A percentile compares a stretch with the other conserved stretches of the same genome.
Conservation (phyloP, 225 moss, liverwort and hornwort species). For the Marchantia paleacea region DNA sequence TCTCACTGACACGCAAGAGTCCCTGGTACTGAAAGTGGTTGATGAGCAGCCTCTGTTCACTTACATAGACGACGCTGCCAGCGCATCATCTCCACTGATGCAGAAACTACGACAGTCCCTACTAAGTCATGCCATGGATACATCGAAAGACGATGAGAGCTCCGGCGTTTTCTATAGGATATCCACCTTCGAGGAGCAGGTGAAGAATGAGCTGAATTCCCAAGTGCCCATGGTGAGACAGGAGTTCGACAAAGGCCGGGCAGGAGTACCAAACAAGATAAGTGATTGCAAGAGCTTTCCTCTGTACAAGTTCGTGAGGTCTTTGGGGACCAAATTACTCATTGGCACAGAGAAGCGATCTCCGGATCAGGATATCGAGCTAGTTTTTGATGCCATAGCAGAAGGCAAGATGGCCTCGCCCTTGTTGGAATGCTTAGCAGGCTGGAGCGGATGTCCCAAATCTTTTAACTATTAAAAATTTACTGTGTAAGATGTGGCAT, state of each 20-base stretch:
- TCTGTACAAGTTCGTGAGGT: conserved; percentile 34
- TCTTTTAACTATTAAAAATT: too few species aligned
- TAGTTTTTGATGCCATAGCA: conserved; percentile 37
- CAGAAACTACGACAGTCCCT: conserved; percentile 14
- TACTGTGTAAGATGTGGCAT: too few species aligned
- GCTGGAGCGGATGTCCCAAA: too few species aligned
- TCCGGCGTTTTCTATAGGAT: conserved; percentile 6
- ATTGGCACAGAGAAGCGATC: conserved; percentile 43
- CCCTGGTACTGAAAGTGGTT: conserved; percentile 49
- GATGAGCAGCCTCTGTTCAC: conserved; percentile 11
- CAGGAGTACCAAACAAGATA: conserved; percentile 14
- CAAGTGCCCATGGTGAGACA: background rate
- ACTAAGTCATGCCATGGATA: conserved; percentile 4
- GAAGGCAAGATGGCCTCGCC: conserved; percentile 30
- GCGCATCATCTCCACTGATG: conserved; percentile 12
- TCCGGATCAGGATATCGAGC: conserved; percentile 30
- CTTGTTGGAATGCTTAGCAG: conserved; percentile 49
- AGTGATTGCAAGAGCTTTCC: conserved; percentile 44
- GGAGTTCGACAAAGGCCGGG: conserved; percentile 11
- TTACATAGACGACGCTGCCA: conserved; percentile 6
- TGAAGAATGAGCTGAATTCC: conserved; percentile 1
- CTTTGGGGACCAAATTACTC: conserved; percentile 16
- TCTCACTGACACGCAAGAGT: too few species aligned
- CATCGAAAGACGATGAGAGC: background rate
- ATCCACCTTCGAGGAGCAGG: conserved; percentile 13